A percentile compares a stretch with the other conserved stretches of the same genome.
Conservation (phyloP, 345 rosid species). For the Citrus medica region DNA sequence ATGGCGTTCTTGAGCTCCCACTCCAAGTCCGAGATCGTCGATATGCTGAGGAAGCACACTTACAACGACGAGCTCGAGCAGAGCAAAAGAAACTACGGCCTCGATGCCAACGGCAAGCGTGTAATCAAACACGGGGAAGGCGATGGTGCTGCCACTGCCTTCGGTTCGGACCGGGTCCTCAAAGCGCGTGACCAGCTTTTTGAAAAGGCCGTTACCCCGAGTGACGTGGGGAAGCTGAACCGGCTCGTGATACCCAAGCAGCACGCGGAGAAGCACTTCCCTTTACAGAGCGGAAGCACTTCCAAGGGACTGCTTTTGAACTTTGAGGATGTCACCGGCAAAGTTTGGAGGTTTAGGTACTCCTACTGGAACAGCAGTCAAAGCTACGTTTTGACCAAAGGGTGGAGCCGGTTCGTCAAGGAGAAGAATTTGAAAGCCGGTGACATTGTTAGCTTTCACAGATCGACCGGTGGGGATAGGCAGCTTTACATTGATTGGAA, state of each 20-base stretch:
- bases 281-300: conserved; percentile 36
- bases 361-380: conserved; percentile 98
- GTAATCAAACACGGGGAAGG: neutral
- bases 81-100: conserved; percentile 44
- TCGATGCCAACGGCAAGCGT: conserved; percentile 30
- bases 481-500: conserved; percentile 67
- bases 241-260: conserved; percentile 92
- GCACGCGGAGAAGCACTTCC: conserved; percentile 83
- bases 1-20: conserved; percentile 54
- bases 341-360: conserved; percentile 89
- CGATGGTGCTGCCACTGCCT: neutral
- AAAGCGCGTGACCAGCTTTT: conserved; percentile 66
- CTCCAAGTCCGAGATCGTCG: conserved; percentile 84
- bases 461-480: conserved; percentile 70
- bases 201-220: conserved; percentile 85
- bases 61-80: conserved; percentile 72
- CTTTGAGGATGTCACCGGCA: conserved; percentile 68
- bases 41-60: conserved; percentile 88
- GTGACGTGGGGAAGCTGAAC: conserved; percentile 95
- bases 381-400: conserved; percentile 89
- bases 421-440: conserved; percentile 82
- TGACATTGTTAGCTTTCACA: conserved; percentile 69
- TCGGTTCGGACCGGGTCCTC: conserved; percentile 6
- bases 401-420: conserved; percentile 92
- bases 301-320: conserved; percentile 58